Evolutionary conservation across 306 rosid genomes (phyloP).

Genomic region (Malus sylvestris): DNA sequence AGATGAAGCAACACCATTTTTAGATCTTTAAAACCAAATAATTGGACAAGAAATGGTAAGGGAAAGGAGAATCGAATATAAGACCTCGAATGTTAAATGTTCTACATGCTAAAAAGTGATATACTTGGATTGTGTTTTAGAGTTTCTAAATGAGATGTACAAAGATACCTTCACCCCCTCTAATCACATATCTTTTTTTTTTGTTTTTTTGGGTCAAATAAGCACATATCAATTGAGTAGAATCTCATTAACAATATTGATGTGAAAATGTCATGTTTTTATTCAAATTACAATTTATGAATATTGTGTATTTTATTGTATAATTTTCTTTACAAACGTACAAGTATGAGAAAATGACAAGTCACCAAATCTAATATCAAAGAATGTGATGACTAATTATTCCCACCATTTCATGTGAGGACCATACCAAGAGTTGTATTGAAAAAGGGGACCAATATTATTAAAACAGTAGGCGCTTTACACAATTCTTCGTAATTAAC

Average conservation of each 20-base stretch:
- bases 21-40: not conserved
- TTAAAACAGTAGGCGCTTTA: no score
- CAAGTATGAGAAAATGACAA: not conserved
- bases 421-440: not conserved
- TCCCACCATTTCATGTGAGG: slow-evolving; percentile 16
- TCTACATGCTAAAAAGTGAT: not conserved
- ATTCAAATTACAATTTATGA: no score
- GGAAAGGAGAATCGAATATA: no score
- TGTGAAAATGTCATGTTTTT: not conserved
- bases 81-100: no score
- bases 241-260: not conserved
- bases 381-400: not conserved
- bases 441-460: no score
- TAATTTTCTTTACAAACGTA: not conserved
- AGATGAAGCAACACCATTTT: not conserved
- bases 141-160: not conserved
- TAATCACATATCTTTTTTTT: not conserved
- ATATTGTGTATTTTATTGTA: not conserved
- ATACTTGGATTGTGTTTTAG: not conserved
- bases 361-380: not conserved
- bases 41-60: not conserved
- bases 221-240: not conserved
- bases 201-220: no score
- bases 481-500: no score
- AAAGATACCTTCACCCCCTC: not conserved